Evolutionary conservation across 305 asterid genomes (phyloP), one percentile per base, ranked within the genome.

Genomic region (Solanum chacoense): DNA sequence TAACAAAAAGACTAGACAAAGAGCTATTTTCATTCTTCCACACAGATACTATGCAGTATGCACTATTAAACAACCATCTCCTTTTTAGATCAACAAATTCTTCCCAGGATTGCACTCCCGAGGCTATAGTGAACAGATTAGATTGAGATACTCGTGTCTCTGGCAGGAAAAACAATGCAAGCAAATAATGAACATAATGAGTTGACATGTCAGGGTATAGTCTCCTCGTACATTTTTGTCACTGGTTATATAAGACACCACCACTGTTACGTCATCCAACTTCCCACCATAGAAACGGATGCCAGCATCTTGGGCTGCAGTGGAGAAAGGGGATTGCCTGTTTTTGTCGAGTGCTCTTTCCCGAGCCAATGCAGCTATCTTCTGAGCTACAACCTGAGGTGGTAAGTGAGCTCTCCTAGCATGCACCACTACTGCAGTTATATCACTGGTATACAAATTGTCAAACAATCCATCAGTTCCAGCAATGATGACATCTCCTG

Each of bases 251-350:
- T 93, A 97, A 63, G 99, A 96, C 59, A 95, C 98, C 29, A 96
- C 96, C 6, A 95, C 99, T 32, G 99, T 97, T 88, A 95, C 93
- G 93, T 97, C 99, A 88, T 97, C 99, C 28, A 97, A 98, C 89
- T 97, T 97, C 69, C 99, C 99, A 88, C 99, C 99, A 89, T 94
- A 93, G 90, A 96, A 97, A 73, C 98, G 99, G 89, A 94, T 93
- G n/a, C 99, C 99, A 28, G 98, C 99, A 80, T 97, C 98, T 91
- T 96, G 99, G 22, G 99, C 99, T 84, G 99, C 99, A 71, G 99
- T 28, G 79, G 99, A 95, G 94, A 97, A 96, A 88, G 99, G 99
- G 59, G 99, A 95, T 93, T 96, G 99, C 85, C 99, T 89, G 92
- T 96, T 93, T 85, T 93, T 95, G 92, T 97, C 99, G 85, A 83